Conservation (phyloP, 495 filamentous ascomycete genomes). For the Hyphodiscus hymeniophilus region DNA sequence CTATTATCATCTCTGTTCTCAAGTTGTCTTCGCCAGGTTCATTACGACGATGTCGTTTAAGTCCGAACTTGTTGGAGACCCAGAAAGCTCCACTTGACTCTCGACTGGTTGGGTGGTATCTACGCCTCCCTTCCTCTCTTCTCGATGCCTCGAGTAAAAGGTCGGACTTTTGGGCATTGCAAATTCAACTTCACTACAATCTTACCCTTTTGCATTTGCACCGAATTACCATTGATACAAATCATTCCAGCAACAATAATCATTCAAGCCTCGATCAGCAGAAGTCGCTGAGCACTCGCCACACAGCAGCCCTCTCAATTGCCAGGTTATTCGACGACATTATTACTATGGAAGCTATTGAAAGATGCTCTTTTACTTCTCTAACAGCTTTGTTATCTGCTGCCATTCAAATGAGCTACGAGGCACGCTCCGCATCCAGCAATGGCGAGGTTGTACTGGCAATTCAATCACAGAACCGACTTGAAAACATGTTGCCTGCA, state of each 20-base stretch:
- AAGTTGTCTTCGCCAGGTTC: conserved; percentile 37
- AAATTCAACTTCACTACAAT: conserved; percentile 43
- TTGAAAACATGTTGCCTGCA: background rate
- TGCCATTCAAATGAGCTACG: conserved; percentile 1
- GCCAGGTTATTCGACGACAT: conserved; percentile 17
- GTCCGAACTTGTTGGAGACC: conserved; percentile 32
- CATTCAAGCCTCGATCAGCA: conserved; percentile 41
- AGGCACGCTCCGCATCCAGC: background rate
- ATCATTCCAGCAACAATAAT: conserved; percentile 35
- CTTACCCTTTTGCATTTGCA: conserved; percentile 44
- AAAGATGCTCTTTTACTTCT: conserved; percentile 14
- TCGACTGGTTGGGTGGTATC: conserved; percentile 38
- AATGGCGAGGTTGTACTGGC: background rate
- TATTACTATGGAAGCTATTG: background rate
- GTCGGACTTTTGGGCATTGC: conserved; percentile 38
- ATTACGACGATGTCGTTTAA: conserved; percentile 35
- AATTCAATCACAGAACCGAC: background rate
- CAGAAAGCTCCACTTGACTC: conserved; percentile 35
- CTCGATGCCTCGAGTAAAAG: conserved; percentile 36
- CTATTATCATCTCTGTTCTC: conserved; percentile 37
- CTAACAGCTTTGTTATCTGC: conserved; percentile 9
- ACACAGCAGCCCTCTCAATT: conserved; percentile 25
- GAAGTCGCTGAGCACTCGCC: conserved; percentile 32
- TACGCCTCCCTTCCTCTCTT: conserved; percentile 35
- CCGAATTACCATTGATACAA: conserved; percentile 36